Evolutionary conservation across 495 filamentous ascomycete species (phyloP), one percentile per base, ranked within the genome.

Genomic region (Saxophila tyrrhenica): DNA sequence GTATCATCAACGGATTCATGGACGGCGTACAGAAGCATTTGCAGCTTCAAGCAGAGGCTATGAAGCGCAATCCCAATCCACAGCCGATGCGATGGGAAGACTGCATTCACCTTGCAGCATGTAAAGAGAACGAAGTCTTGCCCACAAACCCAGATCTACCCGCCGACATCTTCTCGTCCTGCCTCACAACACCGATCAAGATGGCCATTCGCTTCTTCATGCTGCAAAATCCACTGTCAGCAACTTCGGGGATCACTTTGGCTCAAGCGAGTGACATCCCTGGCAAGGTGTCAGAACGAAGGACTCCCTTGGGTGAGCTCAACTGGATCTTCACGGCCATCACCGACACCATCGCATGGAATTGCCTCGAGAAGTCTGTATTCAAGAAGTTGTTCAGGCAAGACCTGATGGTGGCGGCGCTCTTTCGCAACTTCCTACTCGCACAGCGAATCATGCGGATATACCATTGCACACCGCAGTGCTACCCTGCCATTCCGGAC

Each of bases 281-380:
- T 1, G 92, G 92, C 20, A 78, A 86, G 51, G 73, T 95, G 23
- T 87, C 92, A 60, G 92, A 99, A 64, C 80, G 92, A n/a, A 74
- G 94, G 67, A 96, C 91, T 41, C 94, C 92, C 0, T 78, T 97
- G 39, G 92, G 92, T 43, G 92, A 99, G 69, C 71, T 99, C 2
- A 97, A 97, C 65, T 99, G 92, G 92, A 99, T 99, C 21, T 95
- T 99, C 61, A 99, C 92, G 1, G 92, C 92, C 15, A 96, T 99
- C 54, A 99, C 92, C 1, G 92, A 99, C 66, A 97, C 92, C 0
- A 99, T 99, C 64, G 92, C 92, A 7, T 99, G 92, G 92, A 97
- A 95, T 46, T 88, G 84, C 2, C 71, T 99, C 11, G 86, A 89
- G 9, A 82, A 89, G 2, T 79, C 87, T 16, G 71, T 95, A 17